Percentiles rank a stretch among this genome's conserved stretches.
Conservation (phyloP, 768 basidiomycete species). For the Podaxis sp. region DNA sequence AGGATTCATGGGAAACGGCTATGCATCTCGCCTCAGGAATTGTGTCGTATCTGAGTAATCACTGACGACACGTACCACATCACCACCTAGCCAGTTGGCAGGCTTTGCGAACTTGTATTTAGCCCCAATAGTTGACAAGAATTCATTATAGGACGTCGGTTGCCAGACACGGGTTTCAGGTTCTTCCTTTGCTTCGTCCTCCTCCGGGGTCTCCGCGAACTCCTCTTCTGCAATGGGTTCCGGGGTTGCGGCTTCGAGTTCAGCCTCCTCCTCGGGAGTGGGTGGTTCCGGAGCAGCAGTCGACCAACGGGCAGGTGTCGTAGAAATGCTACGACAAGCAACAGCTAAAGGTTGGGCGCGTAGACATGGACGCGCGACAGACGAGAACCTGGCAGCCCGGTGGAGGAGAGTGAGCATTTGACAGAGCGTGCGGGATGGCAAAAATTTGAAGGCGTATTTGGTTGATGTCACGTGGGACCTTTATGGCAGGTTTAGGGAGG, state of each 20-base stretch:
- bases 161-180: background rate
- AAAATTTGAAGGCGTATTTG: constrained; percentile 33
- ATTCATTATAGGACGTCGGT: constrained; percentile 37
- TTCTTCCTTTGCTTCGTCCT: background rate
- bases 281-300: constrained; percentile 28
- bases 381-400: constrained; percentile 26
- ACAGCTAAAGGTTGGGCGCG: constrained; percentile 22
- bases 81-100: constrained; percentile 62
- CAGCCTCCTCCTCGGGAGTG: constrained; percentile 21
- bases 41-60: constrained; percentile 7
- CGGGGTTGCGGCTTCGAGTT: constrained; percentile 21
- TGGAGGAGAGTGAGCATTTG: constrained; percentile 37
- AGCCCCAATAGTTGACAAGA: constrained; percentile 41
- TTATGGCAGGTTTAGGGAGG: constrained; percentile 21
- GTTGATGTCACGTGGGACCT: constrained; percentile 30
- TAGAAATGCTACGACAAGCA: constrained; percentile 28
- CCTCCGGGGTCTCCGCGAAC: constrained; percentile 18
- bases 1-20: constrained; percentile 89
- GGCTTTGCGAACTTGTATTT: constrained; percentile 46
- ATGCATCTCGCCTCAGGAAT: constrained; percentile 16
- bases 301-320: constrained; percentile 23
- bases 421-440: constrained; percentile 15
- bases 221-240: constrained; percentile 15
- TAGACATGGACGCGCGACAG: constrained; percentile 27
- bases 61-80: constrained; percentile 43